phyloP scores from a whole-genome alignment of 176 grass and related monocot species.

The Puya raimondii region DNA sequence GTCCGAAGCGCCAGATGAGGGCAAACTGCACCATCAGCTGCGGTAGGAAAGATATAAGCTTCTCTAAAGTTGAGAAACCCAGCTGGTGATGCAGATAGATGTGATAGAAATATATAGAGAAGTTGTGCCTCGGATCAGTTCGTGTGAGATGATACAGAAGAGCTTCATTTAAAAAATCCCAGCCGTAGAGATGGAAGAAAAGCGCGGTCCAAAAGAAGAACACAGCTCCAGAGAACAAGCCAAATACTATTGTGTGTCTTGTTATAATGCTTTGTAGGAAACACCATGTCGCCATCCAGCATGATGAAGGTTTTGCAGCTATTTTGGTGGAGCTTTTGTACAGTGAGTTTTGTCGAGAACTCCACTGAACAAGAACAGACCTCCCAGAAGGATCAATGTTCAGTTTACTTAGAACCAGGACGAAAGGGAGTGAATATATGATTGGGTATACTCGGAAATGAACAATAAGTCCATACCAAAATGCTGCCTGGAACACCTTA shows the following conservation, averaged over 20 bases:
- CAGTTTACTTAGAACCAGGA: constrained; percentile 58
- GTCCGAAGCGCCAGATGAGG: constrained; percentile 43
- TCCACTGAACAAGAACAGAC: constrained; percentile 51
- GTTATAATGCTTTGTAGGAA: constrained; percentile 43
- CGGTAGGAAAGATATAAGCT: constrained; percentile 75
- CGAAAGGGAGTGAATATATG: constrained; percentile 77
- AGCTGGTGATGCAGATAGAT: constrained; percentile 90
- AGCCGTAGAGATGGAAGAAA: constrained; percentile 86
- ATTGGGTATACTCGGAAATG: constrained; percentile 97
- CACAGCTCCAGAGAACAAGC: constrained; percentile 62
- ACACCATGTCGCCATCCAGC: constrained; percentile 16
- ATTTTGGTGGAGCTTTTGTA: constrained; percentile 12
- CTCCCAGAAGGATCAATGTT: constrained; percentile 25
- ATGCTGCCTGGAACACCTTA: constrained; percentile 74
- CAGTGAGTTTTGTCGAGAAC: constrained; percentile 23
- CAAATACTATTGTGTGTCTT: constrained; percentile 53
- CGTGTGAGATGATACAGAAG: constrained; percentile 87
- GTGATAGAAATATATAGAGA: constrained; percentile 93
- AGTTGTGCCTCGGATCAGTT: constrained; percentile 90
- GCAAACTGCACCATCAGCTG: constrained; percentile 79
- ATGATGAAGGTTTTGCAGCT: constrained; percentile 22
- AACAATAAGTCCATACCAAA: constrained; percentile 86
- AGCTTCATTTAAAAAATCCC: constrained; percentile 92
- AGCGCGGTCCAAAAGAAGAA: constrained; percentile 60
- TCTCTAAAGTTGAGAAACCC: constrained; percentile 65